Evolutionary conservation across 2,329 filamentous ascomycete species (phyloP).

Genomic region (Calonectria naviculata): DNA sequence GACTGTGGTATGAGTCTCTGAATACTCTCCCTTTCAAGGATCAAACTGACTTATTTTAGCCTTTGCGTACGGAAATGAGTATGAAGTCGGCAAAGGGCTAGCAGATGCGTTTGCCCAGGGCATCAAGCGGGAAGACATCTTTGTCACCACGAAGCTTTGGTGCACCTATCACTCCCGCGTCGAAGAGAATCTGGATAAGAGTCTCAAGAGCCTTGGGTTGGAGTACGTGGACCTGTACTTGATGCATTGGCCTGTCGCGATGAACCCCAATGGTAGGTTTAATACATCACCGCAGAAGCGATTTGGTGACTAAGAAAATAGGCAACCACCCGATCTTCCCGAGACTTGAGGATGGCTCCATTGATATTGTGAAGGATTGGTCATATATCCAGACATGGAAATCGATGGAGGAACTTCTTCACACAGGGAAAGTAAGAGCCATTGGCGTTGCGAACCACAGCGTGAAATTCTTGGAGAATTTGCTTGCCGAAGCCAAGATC

Average conservation of each 20-base stretch:
- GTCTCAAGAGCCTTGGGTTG: not conserved
- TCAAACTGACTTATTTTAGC: not conserved
- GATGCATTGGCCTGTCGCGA: not conserved
- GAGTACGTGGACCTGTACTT: not conserved
- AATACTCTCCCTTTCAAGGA: not conserved
- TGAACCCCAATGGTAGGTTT: not conserved
- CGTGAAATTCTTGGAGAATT: not conserved
- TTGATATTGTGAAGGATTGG: not conserved
- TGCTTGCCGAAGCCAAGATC: not conserved
- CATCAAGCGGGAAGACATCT: not conserved
- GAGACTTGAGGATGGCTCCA: not conserved
- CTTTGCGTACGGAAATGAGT: not conserved
- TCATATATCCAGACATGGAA: not conserved
- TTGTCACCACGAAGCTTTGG: not conserved
- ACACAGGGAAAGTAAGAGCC: not conserved
- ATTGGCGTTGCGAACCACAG: not conserved
- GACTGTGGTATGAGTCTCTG: not conserved
- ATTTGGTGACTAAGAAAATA: not conserved
- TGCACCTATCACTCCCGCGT: not conserved
- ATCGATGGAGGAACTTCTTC: not conserved
- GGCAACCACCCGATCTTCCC: not conserved
- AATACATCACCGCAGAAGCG: no score
- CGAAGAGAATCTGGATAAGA: not conserved
- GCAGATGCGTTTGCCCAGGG: not conserved
- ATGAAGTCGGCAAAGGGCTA: not conserved